phyloP scores from a whole-genome alignment of 2,329 filamentous ascomycete species.

The Scortechinia acanthostroma region DNA sequence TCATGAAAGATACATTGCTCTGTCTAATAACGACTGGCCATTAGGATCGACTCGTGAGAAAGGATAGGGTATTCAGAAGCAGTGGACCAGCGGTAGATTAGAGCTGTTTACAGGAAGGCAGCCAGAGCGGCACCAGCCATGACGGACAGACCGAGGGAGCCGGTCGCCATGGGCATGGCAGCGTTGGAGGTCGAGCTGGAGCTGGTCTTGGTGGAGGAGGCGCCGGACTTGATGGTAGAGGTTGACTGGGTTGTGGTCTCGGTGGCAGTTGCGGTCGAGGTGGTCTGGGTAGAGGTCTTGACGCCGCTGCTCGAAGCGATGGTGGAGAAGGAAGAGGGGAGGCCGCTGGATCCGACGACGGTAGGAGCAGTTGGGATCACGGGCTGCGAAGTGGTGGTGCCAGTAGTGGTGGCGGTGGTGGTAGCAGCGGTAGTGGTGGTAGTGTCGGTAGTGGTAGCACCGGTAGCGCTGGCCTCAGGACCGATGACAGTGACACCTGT shows the following conservation, averaged over 20 bases:
- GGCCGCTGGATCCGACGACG: slow-evolving; percentile 22
- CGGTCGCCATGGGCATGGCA: slow-evolving; percentile 13
- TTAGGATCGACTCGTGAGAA: no score
- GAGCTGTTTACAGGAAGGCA: slow-evolving; percentile 24
- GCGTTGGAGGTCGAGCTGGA: slow-evolving; percentile 7
- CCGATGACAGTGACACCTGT: no score
- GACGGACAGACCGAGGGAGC: slow-evolving; percentile 21
- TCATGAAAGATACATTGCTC: no score
- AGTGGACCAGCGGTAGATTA: no score
- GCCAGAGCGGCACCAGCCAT: slow-evolving; percentile 29
- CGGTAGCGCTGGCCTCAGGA: slow-evolving; percentile 35
- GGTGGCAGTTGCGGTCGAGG: background rate
- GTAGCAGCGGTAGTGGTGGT: slow-evolving; percentile 19
- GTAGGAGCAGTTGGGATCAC: slow-evolving; percentile 22
- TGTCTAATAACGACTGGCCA: no score
- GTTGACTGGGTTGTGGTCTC: background rate
- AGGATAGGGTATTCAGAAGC: no score
- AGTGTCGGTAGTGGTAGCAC: slow-evolving; percentile 39
- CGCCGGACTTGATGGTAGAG: background rate
- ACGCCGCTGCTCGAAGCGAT: slow-evolving; percentile 6
- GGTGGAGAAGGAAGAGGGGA: slow-evolving; percentile 7
- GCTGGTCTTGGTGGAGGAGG: slow-evolving; percentile 6
- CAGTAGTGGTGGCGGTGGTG: no score
- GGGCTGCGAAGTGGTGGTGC: slow-evolving; percentile 18
- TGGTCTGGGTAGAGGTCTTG: background rate